Evolutionary conservation across 2,329 filamentous ascomycete species (phyloP).

Genomic region (Ceratocystis eucalypticola): DNA sequence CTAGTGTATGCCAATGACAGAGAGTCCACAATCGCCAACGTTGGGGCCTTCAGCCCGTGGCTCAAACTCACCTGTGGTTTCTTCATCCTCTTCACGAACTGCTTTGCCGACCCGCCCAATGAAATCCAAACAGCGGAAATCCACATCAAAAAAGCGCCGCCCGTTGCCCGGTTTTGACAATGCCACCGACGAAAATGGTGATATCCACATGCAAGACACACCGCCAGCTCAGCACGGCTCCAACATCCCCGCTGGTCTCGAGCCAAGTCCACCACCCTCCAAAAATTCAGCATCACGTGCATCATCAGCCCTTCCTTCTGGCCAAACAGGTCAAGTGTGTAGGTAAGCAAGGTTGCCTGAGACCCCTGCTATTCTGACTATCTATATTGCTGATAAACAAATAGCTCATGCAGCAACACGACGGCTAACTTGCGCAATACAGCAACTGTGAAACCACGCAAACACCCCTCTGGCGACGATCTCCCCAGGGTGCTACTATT

Average conservation of each 20-base stretch:
- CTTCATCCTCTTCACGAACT: conserved; percentile 10
- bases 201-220: conserved; percentile 11
- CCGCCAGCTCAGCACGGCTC: neutral
- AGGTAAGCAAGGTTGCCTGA: conserved; percentile 38
- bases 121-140: conserved; percentile 8
- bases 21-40: neutral
- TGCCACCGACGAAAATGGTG: conserved; percentile 9
- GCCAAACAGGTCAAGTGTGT: conserved; percentile 48
- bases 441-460: conserved; percentile 93
- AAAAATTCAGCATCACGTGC: conserved; percentile 7
- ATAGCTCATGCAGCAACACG: conserved; percentile 18
- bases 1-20: conserved; percentile 6
- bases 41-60: neutral
- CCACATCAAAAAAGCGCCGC: conserved; percentile 5
- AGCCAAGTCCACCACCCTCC: conserved; percentile 9
- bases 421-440: conserved; percentile 6
- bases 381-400: conserved; percentile 20
- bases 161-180: conserved; percentile 16
- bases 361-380: neutral
- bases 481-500: conserved; percentile 83
- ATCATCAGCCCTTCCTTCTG: conserved; percentile 8
- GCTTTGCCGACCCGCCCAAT: conserved; percentile 16
- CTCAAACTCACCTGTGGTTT: neutral
- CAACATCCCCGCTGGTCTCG: neutral
- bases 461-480: conserved; percentile 88